Evolutionary conservation across 1,284 basidiomycete species (phyloP), one percentile per base, ranked within the genome.

Genomic region (Tilletia caries): DNA sequence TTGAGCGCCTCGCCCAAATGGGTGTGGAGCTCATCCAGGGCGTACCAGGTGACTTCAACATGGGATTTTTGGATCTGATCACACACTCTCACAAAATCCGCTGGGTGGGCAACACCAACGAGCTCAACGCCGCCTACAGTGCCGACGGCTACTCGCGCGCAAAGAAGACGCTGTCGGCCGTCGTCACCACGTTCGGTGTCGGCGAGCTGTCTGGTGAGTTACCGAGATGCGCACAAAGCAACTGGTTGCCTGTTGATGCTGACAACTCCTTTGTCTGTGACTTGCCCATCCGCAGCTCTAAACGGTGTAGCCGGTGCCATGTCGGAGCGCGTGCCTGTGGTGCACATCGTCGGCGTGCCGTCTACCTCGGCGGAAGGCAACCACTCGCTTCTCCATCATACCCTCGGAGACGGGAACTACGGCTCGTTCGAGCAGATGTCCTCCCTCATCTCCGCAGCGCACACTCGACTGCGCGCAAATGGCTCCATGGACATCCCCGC

Each of bases 41-140:
- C 43, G 88, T 95, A 0, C 93, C 93, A 0, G 93, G 94, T 50
- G 94, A 95, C 84, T 97, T 93, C 84, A 96, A 95, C 83, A 88
- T 96, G 75, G 76, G 77, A 13, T 83, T 86, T 64, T 84, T 87
- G 43, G 93, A 97, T 83, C 88, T 91, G 68, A 87, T 95, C 71
- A 94, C 97, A 84, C 90, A 91, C 74, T 88, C 92, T 79, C 86
- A 89, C 2, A 86, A 83, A 12, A 89, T 97, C 54, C 85, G 91
- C 27, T 97, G 95, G 95, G 87, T 72, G 44, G 95, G 94, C 27
- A 81, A 80, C 72, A 75, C 78, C 15, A 93, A 94, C 83, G 93
- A 83, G 86, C 75, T 82, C 66, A 84, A 84, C 67, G 81, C 84
- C 0, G 73, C 92, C 0, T 96, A 66, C 50, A 18, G 48, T 6